Evolutionary conservation across 176 grass and related monocot species (phyloP).

Genomic region (Musa troglodytarum): DNA sequence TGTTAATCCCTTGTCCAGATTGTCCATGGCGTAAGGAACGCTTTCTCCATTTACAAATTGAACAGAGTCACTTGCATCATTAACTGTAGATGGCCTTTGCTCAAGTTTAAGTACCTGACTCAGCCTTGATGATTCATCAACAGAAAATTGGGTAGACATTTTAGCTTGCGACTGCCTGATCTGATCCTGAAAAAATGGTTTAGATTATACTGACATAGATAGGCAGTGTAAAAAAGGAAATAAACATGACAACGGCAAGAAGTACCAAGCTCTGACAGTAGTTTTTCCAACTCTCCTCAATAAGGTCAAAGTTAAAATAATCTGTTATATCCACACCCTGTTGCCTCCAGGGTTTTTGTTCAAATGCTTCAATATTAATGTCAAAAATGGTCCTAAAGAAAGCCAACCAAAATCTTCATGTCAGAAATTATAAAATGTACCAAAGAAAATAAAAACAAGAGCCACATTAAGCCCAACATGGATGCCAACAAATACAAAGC

Average conservation of each 20-base stretch:
- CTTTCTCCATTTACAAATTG: conserved; percentile 30
- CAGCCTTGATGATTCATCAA: conserved; percentile 26
- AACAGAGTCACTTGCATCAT: conserved; percentile 18
- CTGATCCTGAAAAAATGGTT: conserved; percentile 29
- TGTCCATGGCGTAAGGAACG: background rate
- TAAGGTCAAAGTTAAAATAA: conserved; percentile 67
- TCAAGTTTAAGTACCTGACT: conserved; percentile 35
- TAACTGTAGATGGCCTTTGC: conserved; percentile 24
- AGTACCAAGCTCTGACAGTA: conserved; percentile 57
- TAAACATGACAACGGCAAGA: conserved; percentile 8
- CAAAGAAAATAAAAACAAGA: background rate
- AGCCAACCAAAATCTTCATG: background rate
- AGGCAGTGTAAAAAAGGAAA: conserved; percentile 1
- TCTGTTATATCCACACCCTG: conserved; percentile 43
- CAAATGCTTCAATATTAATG: conserved; percentile 56
- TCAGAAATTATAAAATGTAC: background rate
- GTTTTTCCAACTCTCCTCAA: conserved; percentile 80
- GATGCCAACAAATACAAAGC: background rate
- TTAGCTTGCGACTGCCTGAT: conserved; percentile 24
- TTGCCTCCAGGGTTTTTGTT: conserved; percentile 71
- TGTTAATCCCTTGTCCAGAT: conserved; percentile 18
- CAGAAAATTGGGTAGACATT: conserved; percentile 14
- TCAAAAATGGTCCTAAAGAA: conserved; percentile 33
- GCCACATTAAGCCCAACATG: background rate
- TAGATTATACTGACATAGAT: conserved; percentile 1